Percentiles rank a stretch among this genome's conserved stretches.
These are phyloP conservation scores for Triangularia setosa DNA, from an alignment of 2,329 filamentous ascomycete species.

Conservation along the genomic window DNA sequence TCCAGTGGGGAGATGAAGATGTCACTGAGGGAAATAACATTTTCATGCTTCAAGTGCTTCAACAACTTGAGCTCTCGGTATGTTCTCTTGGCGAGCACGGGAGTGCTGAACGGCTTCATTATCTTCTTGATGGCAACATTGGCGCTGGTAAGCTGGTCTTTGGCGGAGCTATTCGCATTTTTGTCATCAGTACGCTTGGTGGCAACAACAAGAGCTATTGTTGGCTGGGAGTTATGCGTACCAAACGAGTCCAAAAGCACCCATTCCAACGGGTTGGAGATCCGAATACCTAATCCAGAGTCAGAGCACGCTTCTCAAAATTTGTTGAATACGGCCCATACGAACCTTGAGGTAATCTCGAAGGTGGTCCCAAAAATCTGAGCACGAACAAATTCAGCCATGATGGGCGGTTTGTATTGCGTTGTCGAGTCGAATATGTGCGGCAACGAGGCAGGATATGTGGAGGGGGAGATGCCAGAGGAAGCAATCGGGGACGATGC, in stretches of 20 bases:
- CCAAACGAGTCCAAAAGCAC: constrained; percentile 97
- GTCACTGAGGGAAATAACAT: constrained; percentile 97
- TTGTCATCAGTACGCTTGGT: constrained; percentile 16
- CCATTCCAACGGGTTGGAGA: constrained; percentile 98
- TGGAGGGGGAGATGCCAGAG: not conserved
- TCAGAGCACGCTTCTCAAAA: constrained; percentile 42
- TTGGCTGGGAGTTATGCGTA: constrained; percentile 35
- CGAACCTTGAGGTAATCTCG: constrained; percentile 85
- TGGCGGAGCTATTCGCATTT: constrained; percentile 69
- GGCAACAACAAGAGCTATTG: not conserved
- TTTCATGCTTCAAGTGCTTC: constrained; percentile 95
- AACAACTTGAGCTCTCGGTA: constrained; percentile 96
- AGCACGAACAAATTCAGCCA: constrained; percentile 98
- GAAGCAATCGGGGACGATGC: not conserved
- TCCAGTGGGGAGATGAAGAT: constrained; percentile 99
- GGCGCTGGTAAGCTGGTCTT: constrained; percentile 94
- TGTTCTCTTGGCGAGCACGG: constrained; percentile 93
- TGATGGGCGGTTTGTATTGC: constrained; percentile 45
- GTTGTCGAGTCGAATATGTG: not conserved
- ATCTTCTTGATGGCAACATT: constrained; percentile 99
- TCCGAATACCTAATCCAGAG: constrained; percentile 66
- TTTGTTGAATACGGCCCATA: constrained; percentile 33
- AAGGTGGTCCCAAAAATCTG: constrained; percentile 99
- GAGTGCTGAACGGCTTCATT: constrained; percentile 99
- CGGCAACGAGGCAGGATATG: not conserved